Evolutionary conservation across 805 yeast species (phyloP), one percentile per base, ranked within the genome.

Genomic region (Torulaspora indica): DNA sequence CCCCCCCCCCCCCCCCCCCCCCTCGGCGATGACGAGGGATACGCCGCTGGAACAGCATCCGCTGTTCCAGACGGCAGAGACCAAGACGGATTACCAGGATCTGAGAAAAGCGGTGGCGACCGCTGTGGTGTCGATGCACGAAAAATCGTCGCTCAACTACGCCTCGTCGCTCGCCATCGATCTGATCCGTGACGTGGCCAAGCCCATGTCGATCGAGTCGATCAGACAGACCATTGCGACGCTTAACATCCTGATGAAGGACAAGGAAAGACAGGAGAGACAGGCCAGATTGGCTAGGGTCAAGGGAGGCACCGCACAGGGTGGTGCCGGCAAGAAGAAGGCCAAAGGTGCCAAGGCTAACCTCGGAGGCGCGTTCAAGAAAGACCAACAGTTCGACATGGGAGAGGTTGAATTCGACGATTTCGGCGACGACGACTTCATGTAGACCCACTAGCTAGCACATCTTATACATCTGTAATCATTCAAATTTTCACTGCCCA

Each of bases 311-410:
- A 85, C 95, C 22, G 79, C 91, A 31, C 78, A 87, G 18, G 95
- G 95, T 57, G 96, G 96, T 63, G 93, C 95, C 30, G 95, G 95
- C 68, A 89, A 90, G 77, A 84, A 85, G 79, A 91, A 90, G 79
- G 96, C 88, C 46, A 84, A 85, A 68, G 83, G 86, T 45, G 76
- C 79, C 45, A 77, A 74, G 54, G 83, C 87, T 35, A 83, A 82
- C 63, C 72, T 85, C 41, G 76, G 76, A 44, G 77, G 77, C 56
- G 75, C 74, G 8, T 72, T 73, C 63, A 85, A 82, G 74, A 82
- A 83, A 67, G 88, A 82, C 58, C 71, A 70, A 40, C 73, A 74
- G 31, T 79, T 78, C 53, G 85, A 76, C 49, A 68, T 77, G 42
- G 73, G 65, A 52, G 70, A 67, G 45, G 73, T 71, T 56, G 75